These are phyloP conservation scores for Melaleuca alternifolia DNA, from an alignment of 345 rosid species.

Conservation along the genomic window DNA sequence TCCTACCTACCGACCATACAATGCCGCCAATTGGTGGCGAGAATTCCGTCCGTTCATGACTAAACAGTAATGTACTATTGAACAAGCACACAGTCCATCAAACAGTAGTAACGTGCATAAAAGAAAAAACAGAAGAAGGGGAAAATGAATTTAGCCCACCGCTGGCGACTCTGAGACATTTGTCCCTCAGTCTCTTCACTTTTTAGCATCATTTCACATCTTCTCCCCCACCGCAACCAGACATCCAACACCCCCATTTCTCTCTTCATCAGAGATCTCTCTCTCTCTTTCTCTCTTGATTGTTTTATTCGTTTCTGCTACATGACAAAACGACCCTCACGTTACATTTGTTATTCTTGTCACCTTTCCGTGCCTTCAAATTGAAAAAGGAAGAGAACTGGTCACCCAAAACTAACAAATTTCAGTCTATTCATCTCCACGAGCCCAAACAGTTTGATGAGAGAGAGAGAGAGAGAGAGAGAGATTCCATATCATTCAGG, in stretches of 20 bases:
- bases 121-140: neutral
- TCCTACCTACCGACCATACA: neutral
- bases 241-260: neutral
- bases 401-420: neutral
- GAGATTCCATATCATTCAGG: neutral
- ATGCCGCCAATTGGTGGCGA: neutral
- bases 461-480: neutral
- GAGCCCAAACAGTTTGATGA: neutral
- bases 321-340: neutral
- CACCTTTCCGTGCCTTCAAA: neutral
- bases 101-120: neutral
- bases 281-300: neutral
- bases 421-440: neutral
- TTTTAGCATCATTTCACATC: neutral
- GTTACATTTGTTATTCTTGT: neutral
- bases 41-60: neutral
- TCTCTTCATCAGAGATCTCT: neutral
- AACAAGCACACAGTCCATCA: neutral
- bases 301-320: neutral
- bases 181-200: neutral
- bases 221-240: neutral
- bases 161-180: neutral
- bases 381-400: neutral
- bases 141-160: neutral
- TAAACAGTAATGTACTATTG: neutral